These are phyloP conservation scores for Capronia americana DNA, from an alignment of 2,329 filamentous ascomycete species.

Conservation along the genomic window DNA sequence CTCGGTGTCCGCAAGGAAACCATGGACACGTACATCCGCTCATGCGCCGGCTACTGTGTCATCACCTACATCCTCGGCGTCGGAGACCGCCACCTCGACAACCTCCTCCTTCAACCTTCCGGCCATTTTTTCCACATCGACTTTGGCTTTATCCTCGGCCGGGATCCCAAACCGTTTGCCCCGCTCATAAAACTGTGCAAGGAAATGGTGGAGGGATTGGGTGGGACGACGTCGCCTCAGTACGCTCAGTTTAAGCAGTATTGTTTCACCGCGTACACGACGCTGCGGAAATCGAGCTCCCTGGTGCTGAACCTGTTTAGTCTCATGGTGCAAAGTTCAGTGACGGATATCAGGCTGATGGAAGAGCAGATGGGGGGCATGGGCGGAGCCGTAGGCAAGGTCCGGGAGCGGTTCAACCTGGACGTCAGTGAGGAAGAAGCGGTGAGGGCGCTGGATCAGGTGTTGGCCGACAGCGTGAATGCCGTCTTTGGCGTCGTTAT, in stretches of 20 bases:
- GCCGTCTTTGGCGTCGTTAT: constrained; percentile 93
- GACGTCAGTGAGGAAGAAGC: constrained; percentile 93
- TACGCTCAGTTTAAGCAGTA: constrained; percentile 93
- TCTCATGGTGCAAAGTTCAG: constrained; percentile 96
- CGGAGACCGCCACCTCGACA: constrained; percentile 93
- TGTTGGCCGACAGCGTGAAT: constrained; percentile 90
- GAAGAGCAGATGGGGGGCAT: constrained; percentile 69
- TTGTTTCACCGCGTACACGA: constrained; percentile 92
- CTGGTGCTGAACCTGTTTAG: constrained; percentile 94
- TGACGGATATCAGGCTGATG: constrained; percentile 91
- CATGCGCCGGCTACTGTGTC: constrained; percentile 96
- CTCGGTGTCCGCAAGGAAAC: constrained; percentile 89
- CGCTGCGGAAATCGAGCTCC: constrained; percentile 85
- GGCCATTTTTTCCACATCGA: constrained; percentile 98
- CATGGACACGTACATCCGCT: constrained; percentile 94
- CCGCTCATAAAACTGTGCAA: constrained; percentile 96
- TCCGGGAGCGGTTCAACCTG: constrained; percentile 90
- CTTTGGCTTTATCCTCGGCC: constrained; percentile 96
- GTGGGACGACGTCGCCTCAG: constrained; percentile 77
- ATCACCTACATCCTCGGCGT: constrained; percentile 98
- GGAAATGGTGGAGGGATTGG: constrained; percentile 99
- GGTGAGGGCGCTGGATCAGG: constrained; percentile 80
- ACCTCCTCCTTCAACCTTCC: constrained; percentile 85
- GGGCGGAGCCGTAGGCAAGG: constrained; percentile 77
- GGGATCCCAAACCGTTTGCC: constrained; percentile 96